Evolutionary conservation across 1,284 basidiomycete genomes (phyloP), one percentile per base, ranked within the genome.

Genomic region (Tilletia indica): DNA sequence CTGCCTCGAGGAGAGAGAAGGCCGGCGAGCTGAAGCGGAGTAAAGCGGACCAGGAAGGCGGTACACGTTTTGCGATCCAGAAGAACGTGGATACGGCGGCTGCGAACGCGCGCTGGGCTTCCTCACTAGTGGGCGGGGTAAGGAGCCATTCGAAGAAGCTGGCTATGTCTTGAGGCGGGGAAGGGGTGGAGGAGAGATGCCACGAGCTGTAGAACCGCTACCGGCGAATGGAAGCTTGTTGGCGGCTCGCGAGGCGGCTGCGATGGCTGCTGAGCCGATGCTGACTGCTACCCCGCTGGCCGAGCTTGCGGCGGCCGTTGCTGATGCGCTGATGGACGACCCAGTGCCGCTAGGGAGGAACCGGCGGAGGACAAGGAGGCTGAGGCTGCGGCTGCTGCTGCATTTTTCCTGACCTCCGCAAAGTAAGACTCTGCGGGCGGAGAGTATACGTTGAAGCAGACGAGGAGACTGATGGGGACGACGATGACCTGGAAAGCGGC

Each of bases 1-100:
- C 72, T n/a, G 82, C 82, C 61, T 83, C 82, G 51, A 83, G 76
- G n/a, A 83, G 73, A 42, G 76, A 77, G 73, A 83, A 83, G 39
- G 80, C 74, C 12, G 82, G 82, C 68, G 76, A 78, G 56, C 78
- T 78, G 66, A 78, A 73, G 48, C 81, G 74, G 6, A 83, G 75
- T 6, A 83, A 58, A 25, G 76, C 77, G 47, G 81, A 76, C 82
- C 82, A 83, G 75, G 76, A 80, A 16, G 75, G 72, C 1, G 82
- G 82, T 0, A 83, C 78, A 2, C 73, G 75, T 12, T 74, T 71
- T 16, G 78, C 77, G 0, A 79, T 72, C 68, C 72, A 83, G 64
- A 80, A 74, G 70, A 78, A 75, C 66, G 72, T 67, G 31, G 72
- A 69, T n/a, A 76, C 73, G 9, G 74, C 73, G 56, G 70, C 16